These are phyloP conservation scores for Periconia digitata DNA, from an alignment of 2,329 filamentous ascomycete species.

Conservation along the genomic window DNA sequence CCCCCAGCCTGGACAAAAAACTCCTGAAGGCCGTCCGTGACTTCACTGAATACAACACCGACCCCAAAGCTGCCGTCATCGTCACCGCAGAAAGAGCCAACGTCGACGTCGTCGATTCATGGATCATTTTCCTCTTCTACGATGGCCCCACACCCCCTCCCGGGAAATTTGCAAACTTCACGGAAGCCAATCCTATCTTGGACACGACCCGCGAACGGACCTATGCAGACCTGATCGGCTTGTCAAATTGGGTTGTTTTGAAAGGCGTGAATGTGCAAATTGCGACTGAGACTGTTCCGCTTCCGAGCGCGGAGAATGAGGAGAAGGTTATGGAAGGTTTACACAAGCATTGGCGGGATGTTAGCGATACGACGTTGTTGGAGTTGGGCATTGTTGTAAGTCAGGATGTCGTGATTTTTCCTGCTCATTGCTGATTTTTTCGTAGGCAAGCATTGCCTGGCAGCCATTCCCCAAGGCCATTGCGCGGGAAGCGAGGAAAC, in stretches of 20 bases:
- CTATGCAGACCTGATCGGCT: constrained; percentile 51
- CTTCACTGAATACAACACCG: constrained; percentile 58
- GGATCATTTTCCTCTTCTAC: constrained; percentile 38
- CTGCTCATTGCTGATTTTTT: too few species aligned
- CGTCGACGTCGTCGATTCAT: constrained; percentile 30
- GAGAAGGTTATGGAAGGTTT: constrained; percentile 29
- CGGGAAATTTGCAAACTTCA: constrained; percentile 60
- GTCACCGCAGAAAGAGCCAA: constrained; percentile 32
- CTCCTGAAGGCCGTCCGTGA: constrained; percentile 55
- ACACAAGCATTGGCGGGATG: constrained; percentile 34
- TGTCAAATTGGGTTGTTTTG: constrained; percentile 47
- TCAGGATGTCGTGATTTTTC: too few species aligned
- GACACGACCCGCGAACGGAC: constrained; percentile 53
- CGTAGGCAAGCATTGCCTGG: constrained; percentile 38
- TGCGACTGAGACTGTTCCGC: constrained; percentile 35
- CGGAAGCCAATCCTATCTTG: constrained; percentile 46
- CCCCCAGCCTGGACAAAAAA: constrained; percentile 38
- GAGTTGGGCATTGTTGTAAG: constrained; percentile 37
- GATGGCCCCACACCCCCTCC: constrained; percentile 47
- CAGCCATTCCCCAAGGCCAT: constrained; percentile 37
- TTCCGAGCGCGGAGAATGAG: constrained; percentile 25
- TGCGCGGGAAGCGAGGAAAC: constrained; percentile 20
- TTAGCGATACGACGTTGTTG: constrained; percentile 22
- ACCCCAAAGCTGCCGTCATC: constrained; percentile 34
- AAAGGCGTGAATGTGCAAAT: constrained; percentile 38